Evolutionary conservation across 371 early-diverging fungal species (phyloP).

Genomic region (Apophysomyces variabilis): DNA sequence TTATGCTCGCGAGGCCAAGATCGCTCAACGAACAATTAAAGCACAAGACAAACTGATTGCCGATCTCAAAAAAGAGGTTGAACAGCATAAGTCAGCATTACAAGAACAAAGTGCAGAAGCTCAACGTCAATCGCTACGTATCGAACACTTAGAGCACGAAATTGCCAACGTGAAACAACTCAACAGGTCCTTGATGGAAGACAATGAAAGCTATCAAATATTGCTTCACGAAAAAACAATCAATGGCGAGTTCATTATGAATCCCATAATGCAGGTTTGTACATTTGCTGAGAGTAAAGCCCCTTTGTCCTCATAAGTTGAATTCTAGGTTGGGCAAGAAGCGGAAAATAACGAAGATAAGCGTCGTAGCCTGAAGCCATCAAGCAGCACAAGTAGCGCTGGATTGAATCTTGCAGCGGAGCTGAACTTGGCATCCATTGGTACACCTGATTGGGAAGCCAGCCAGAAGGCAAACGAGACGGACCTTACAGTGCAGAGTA

Average conservation of each 20-base stretch:
- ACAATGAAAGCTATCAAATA: conserved; percentile 85
- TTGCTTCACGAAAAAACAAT: conserved; percentile 82
- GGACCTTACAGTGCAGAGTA: conserved; percentile 28
- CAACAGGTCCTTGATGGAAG: conserved; percentile 78
- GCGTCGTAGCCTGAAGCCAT: conserved; percentile 25
- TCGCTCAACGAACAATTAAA: conserved; percentile 56
- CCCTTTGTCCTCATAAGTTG: conserved; percentile 31
- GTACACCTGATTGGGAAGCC: conserved; percentile 26
- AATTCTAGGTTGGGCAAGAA: conserved; percentile 15
- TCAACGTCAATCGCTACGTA: conserved; percentile 47
- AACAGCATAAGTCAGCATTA: conserved; percentile 39
- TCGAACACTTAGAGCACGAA: conserved; percentile 60
- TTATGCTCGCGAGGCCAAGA: conserved; percentile 54
- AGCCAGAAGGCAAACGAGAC: conserved; percentile 33
- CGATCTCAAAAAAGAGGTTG: conserved; percentile 48
- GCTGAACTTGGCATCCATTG: conserved; percentile 53
- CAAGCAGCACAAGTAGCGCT: conserved; percentile 23
- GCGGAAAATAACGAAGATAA: conserved; percentile 12
- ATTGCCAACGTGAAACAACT: conserved; percentile 66
- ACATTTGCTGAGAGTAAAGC: conserved; percentile 67
- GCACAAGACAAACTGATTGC: conserved; percentile 53
- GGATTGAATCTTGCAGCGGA: conserved; percentile 66
- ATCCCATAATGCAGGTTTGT: conserved; percentile 61
- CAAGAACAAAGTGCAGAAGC: conserved; percentile 45
- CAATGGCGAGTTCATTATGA: conserved; percentile 79